Conservation (phyloP, 2,329 filamentous ascomycete genomes). For the Trichoderma citrinoviride region DNA sequence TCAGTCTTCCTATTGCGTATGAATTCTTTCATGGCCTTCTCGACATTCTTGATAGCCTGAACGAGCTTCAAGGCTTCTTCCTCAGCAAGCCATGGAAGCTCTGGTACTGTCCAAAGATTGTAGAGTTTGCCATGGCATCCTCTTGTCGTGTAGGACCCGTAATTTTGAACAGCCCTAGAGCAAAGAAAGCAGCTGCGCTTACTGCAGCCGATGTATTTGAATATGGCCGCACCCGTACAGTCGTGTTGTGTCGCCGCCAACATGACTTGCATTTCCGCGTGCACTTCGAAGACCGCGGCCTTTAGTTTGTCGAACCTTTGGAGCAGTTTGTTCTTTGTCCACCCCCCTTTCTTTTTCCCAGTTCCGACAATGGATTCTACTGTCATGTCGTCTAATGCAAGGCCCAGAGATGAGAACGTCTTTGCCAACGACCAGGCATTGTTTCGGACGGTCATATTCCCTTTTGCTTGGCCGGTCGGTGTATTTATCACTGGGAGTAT, state of each 20-base stretch:
- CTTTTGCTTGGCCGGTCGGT: neutral
- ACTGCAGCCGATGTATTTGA: slow-evolving; percentile 12
- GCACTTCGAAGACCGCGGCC: neutral
- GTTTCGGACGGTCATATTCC: neutral
- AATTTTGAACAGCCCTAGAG: neutral
- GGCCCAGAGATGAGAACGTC: neutral
- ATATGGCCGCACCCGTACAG: neutral
- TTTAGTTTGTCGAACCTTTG: neutral
- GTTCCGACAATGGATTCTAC: neutral
- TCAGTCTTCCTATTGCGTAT: neutral
- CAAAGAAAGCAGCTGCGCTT: slow-evolving; percentile 15
- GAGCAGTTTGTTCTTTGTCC: neutral
- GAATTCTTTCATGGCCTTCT: neutral
- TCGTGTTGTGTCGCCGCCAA: slow-evolving; percentile 4
- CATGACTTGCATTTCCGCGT: neutral
- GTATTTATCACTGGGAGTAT: neutral
- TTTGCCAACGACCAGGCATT: neutral
- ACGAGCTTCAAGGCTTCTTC: neutral
- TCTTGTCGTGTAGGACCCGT: slow-evolving; percentile 1
- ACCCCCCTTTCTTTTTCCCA: neutral
- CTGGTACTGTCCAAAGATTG: neutral
- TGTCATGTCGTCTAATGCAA: neutral
- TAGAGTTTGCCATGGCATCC: slow-evolving; percentile 13
- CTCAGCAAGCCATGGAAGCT: neutral
- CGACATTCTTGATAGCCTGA: neutral